Conservation (phyloP, 2,329 filamentous ascomycete species). For the Cytospora leucostoma region DNA sequence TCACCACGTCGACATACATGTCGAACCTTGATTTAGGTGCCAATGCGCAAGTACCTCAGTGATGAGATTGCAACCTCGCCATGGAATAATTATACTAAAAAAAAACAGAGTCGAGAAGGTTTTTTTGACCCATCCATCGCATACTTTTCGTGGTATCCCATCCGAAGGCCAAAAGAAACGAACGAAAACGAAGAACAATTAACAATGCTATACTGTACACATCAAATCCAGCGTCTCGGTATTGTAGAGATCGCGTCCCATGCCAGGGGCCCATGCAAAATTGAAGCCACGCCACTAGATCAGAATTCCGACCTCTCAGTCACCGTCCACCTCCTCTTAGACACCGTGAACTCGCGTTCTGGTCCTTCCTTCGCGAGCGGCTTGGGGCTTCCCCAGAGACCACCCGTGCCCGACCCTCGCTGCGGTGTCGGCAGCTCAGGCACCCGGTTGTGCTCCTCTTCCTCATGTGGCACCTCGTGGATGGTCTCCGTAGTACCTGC, state of each 20-base stretch:
- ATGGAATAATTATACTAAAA: background rate
- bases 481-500: constrained; percentile 15
- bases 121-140: background rate
- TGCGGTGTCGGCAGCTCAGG: constrained; percentile 34
- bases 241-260: background rate
- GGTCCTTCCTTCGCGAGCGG: constrained; percentile 49
- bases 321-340: constrained; percentile 59
- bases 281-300: too few species aligned
- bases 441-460: constrained; percentile 35
- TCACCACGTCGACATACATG: background rate
- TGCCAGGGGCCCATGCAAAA: background rate
- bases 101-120: background rate
- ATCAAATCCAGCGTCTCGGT: constrained; percentile 14
- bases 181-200: background rate
- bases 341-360: constrained; percentile 46
- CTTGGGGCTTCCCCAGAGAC: constrained; percentile 48
- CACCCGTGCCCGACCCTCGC: constrained; percentile 43
- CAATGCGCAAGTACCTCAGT: background rate
- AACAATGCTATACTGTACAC: constrained; percentile 12
- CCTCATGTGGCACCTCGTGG: constrained; percentile 28
- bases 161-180: background rate
- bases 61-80: background rate
- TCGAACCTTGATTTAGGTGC: background rate
- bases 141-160: constrained; percentile 15
- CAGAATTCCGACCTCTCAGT: constrained; percentile 43